A percentile compares a stretch with the other conserved stretches of the same genome.
These are phyloP conservation scores for Carex pumila DNA, from an alignment of 176 grass and related monocot genomes.

Conservation along the genomic window DNA sequence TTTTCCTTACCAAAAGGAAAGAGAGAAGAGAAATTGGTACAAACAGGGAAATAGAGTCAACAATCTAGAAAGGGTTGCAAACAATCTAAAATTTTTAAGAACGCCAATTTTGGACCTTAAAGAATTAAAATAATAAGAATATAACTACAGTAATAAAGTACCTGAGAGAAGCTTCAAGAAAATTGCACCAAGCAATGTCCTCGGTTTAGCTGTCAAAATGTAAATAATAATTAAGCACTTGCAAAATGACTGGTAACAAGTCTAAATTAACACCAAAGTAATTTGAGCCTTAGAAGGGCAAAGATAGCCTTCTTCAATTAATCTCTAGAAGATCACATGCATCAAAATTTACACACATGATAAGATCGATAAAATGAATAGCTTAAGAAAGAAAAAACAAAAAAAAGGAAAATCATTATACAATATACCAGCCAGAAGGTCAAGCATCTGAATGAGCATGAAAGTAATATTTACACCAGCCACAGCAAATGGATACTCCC, in stretches of 20 bases:
- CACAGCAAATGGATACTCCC: constrained; percentile 82
- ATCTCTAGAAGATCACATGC: not conserved
- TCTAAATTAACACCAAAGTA: not conserved
- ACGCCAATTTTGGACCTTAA: not conserved
- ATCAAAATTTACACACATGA: not conserved
- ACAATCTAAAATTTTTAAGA: not conserved
- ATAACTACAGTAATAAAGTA: constrained; percentile 21
- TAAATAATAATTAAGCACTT: not conserved
- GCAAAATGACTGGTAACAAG: not conserved
- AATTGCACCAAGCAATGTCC: constrained; percentile 61
- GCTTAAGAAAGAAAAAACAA: not conserved
- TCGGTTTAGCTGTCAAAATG: constrained; percentile 55
- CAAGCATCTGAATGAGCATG: constrained; percentile 86
- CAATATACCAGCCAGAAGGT: constrained; percentile 64
- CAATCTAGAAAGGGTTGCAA: not conserved
- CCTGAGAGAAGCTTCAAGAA: constrained; percentile 76
- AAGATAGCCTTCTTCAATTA: constrained; percentile 6
- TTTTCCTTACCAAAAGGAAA: constrained; percentile 13
- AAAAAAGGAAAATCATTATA: constrained; percentile 15
- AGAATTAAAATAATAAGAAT: constrained; percentile 11
- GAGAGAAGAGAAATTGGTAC: not conserved
- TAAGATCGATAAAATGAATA: constrained; percentile 4
- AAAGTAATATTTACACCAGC: constrained; percentile 89
- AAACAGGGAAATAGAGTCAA: not conserved
- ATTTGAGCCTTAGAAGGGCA: not conserved